Percentiles rank a stretch among this genome's conserved stretches.
phyloP scores from a whole-genome alignment of 352 stramenopile genomes.

The Phytophthora hybrid region DNA sequence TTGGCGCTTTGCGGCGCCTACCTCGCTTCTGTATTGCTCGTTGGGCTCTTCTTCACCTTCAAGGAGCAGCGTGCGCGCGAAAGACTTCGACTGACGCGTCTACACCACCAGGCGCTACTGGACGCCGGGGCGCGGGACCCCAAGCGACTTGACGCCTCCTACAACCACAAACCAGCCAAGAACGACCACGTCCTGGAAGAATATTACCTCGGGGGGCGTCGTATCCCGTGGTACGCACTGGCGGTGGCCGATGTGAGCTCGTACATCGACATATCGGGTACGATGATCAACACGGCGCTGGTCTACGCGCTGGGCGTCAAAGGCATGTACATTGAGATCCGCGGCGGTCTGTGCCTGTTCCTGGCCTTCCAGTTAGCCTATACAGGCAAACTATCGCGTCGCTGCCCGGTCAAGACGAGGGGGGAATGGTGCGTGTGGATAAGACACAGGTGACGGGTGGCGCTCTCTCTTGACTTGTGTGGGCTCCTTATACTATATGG shows the following conservation, averaged over 20 bases:
- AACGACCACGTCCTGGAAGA: conserved; percentile 64
- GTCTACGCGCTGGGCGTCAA: conserved; percentile 84
- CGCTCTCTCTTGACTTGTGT: not conserved
- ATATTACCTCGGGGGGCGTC: conserved; percentile 77
- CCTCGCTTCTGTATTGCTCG: conserved; percentile 65
- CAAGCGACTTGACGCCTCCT: conserved; percentile 18
- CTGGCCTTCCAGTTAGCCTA: conserved; percentile 84
- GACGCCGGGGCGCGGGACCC: conserved; percentile 32
- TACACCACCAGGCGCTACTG: conserved; percentile 28
- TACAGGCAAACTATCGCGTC: conserved; percentile 78
- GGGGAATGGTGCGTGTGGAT: conserved; percentile 66
- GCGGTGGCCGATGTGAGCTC: conserved; percentile 82
- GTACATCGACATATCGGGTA: conserved; percentile 88
- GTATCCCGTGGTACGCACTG: conserved; percentile 78
- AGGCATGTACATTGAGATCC: conserved; percentile 88
- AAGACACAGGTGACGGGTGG: too few species aligned
- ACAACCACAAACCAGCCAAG: conserved; percentile 18
- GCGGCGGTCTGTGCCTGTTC: conserved; percentile 79
- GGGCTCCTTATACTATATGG: not conserved
- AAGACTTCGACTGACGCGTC: conserved; percentile 39
- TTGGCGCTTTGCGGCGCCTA: conserved; percentile 64
- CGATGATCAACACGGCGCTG: conserved; percentile 88
- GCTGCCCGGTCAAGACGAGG: conserved; percentile 80
- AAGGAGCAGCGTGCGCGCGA: conserved; percentile 59
- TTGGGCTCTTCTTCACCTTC: conserved; percentile 76